Percentiles rank a stretch among this genome's conserved stretches.
phyloP scores from a whole-genome alignment of 257 asterid genomes.

The Solanum virginianum region DNA sequence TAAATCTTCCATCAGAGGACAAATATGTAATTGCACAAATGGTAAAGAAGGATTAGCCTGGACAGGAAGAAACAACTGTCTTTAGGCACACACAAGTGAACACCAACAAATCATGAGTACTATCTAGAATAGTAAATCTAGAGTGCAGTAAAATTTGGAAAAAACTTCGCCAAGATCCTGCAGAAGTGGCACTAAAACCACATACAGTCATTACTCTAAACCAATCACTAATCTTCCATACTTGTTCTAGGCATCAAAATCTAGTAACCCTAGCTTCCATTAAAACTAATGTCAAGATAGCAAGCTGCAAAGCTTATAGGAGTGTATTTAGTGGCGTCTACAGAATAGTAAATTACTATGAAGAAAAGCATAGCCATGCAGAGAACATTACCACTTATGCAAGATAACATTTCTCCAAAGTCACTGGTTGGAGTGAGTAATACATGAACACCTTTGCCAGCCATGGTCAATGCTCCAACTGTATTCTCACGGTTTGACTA shows the following conservation, averaged over 20 bases:
- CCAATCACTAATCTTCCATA: neutral
- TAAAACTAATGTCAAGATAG: neutral
- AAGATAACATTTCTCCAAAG: conserved; percentile 85
- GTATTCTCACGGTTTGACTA: conserved; percentile 93
- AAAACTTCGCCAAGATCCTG: neutral
- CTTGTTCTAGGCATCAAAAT: neutral
- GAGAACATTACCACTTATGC: conserved; percentile 67
- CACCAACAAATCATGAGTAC: neutral
- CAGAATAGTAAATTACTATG: neutral
- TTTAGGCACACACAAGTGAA: neutral
- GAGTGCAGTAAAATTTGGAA: neutral
- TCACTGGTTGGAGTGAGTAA: conserved; percentile 92
- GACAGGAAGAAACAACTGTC: neutral
- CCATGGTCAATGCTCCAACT: conserved; percentile 92
- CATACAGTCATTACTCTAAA: neutral
- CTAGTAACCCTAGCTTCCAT: neutral
- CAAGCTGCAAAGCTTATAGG: neutral
- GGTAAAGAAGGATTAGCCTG: neutral
- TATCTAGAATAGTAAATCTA: neutral
- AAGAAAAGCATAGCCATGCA: neutral
- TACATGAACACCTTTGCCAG: conserved; percentile 91
- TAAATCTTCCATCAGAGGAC: neutral
- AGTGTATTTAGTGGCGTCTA: neutral
- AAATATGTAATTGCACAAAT: neutral
- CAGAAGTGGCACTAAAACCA: neutral